phyloP scores from a whole-genome alignment of 768 basidiomycete species.

The Phlebiopsis flavidoalba region DNA sequence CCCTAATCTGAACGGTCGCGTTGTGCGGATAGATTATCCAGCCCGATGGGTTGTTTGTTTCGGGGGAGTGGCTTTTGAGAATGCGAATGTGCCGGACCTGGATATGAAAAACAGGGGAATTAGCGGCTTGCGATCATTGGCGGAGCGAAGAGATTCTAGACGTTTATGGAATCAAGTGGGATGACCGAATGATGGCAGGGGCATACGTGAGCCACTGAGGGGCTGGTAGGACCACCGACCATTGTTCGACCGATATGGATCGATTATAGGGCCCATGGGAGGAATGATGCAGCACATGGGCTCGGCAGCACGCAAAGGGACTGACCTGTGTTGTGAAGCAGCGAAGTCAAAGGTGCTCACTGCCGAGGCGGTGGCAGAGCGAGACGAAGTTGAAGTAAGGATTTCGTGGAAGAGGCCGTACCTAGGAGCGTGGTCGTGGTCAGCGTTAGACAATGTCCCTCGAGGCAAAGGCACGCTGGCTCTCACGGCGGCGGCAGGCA shows the following conservation, averaged over 20 bases:
- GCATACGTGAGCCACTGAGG: neutral
- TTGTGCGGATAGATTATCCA: neutral
- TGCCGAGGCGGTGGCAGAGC: neutral
- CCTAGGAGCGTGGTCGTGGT: constrained; percentile 30
- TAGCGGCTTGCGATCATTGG: neutral
- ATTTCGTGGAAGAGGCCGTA: constrained; percentile 68
- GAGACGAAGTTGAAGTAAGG: constrained; percentile 55
- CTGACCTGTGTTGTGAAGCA: neutral
- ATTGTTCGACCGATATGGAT: constrained; percentile 8
- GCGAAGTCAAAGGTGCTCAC: neutral
- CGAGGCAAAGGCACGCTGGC: constrained; percentile 18
- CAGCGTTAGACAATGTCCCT: constrained; percentile 14
- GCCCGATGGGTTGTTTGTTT: neutral
- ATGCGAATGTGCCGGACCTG: neutral
- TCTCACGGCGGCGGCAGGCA: constrained; percentile 10
- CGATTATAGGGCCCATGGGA: neutral
- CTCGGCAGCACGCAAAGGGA: neutral
- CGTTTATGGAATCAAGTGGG: neutral
- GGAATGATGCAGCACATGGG: neutral
- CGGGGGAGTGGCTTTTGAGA: neutral
- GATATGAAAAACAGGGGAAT: neutral
- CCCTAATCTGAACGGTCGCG: neutral
- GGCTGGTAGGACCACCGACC: neutral
- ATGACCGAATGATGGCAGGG: neutral
- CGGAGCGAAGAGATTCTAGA: neutral